A percentile compares a stretch with the other conserved stretches of the same genome.
Conservation (phyloP, 2,329 filamentous ascomycete genomes). For the Penicillium sumatraense region DNA sequence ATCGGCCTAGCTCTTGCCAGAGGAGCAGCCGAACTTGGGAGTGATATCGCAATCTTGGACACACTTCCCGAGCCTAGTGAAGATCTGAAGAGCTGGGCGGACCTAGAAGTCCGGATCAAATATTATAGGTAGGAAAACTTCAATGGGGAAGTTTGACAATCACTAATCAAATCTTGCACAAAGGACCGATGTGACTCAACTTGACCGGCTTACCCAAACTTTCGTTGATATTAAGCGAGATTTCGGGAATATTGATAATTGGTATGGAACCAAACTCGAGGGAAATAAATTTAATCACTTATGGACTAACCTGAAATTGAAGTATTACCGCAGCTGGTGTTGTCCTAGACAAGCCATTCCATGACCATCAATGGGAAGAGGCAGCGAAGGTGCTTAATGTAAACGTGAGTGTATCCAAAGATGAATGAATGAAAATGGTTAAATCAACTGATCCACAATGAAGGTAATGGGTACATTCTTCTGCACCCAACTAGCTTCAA, state of each 20-base stretch:
- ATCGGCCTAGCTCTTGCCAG: neutral
- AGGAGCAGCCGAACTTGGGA: neutral
- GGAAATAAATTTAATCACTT: neutral
- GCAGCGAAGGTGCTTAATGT: neutral
- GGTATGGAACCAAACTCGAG: neutral
- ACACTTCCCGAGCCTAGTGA: neutral
- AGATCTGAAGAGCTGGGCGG: neutral
- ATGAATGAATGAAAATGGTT: neutral
- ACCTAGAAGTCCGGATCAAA: neutral
- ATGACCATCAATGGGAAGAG: neutral
- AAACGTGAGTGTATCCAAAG: neutral
- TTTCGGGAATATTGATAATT: neutral
- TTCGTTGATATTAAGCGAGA: neutral
- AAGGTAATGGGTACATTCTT: neutral
- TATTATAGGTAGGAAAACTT: neutral
- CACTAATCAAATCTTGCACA: neutral
- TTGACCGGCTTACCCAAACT: neutral
- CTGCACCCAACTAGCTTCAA: neutral
- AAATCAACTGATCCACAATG: too few relatives aligned
- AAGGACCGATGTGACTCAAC: neutral
- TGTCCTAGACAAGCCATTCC: neutral
- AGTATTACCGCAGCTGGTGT: neutral
- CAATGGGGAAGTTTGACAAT: neutral
- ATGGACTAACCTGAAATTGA: too few relatives aligned
- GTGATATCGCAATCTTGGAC: neutral